Base-by-base conservation (phyloP, 2,329 filamentous ascomycete genomes). In the Macroventuria anomochaeta region DNA sequence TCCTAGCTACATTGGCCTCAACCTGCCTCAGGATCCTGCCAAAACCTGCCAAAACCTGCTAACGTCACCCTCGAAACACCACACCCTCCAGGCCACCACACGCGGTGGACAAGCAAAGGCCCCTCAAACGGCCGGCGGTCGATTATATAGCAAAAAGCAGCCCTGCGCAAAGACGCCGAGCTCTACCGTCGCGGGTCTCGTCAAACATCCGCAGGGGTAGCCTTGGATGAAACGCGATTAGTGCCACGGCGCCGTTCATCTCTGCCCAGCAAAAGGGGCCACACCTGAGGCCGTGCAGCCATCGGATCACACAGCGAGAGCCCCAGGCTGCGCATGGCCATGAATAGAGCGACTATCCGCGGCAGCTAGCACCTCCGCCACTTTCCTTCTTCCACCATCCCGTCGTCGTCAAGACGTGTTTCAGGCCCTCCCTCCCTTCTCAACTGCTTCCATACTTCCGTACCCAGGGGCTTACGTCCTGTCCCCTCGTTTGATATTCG, bases 401-500 rank as follows among this genome's bases (percentile, higher is more conserved):
- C 64, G 55, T 67, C 64, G 70, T 67, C 64, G 60, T 61, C 66
- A 42, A 53, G 51, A 56, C 53, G 47, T 53, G 63, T 74, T 74
- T 73, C 71, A 74, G 54, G 54, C 57, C 48, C 41, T 56, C 49
- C 59, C 57, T 57, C 61, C 58, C 48, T 58, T 54, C 54, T 52
- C 53, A 63, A 44, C 62, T 58, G 39, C 58, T 47, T 52, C 44
- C 65, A 64, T 62, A 65, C 57, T 52, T 58, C 57, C 57, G 54
- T 55, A 48, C 51, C 56, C 41, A 61, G 59, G 67, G 63, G 63
- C 67, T 43, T 36, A 58, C 57, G 69, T 69, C 67, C 69, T 65
- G 61, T 71, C 59, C 71, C 59, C 58, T 75, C 71, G 69, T 74
- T 75, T 74, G 68, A 72, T 62, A 58, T 61, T 53, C 40, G 61